Percentiles rank a stretch among this genome's conserved stretches.
Conservation (phyloP, 2,329 filamentous ascomycete species). For the Beauveria asiatica region DNA sequence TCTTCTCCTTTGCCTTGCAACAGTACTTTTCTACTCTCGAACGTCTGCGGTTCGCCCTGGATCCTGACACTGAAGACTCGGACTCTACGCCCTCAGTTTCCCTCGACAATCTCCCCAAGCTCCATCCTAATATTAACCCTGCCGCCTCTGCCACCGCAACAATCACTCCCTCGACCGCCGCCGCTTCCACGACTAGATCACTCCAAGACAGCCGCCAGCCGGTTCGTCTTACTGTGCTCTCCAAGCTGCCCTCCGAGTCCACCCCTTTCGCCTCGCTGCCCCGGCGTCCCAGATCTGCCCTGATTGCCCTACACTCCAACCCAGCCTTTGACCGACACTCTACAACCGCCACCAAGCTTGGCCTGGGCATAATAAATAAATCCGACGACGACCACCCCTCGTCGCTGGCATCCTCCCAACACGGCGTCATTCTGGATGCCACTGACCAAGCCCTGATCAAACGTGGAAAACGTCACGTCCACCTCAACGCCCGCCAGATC, state of each 20-base stretch:
- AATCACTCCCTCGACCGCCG: neutral
- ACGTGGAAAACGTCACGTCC: slow-evolving; percentile 19
- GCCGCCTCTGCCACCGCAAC: slow-evolving; percentile 15
- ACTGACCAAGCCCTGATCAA: slow-evolving; percentile 21
- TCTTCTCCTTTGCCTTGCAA: neutral
- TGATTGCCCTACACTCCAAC: slow-evolving; percentile 4
- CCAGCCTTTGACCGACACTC: neutral
- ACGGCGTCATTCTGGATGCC: slow-evolving; percentile 30
- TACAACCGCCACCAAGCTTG: neutral
- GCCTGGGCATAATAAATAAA: neutral
- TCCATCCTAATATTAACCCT: slow-evolving; percentile 10
- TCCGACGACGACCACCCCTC: neutral
- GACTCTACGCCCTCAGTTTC: slow-evolving; percentile 20
- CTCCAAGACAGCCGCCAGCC: slow-evolving; percentile 5
- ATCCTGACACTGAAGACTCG: slow-evolving; percentile 22
- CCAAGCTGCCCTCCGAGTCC: slow-evolving; percentile 8
- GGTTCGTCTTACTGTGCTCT: slow-evolving; percentile 8
- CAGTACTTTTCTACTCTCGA: slow-evolving; percentile 70
- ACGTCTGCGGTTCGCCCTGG: slow-evolving; percentile 56
- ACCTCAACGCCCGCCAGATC: slow-evolving; percentile 9
- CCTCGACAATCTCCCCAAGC: slow-evolving; percentile 18
- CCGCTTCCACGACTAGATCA: neutral
- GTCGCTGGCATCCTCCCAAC: neutral
- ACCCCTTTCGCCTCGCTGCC: neutral
- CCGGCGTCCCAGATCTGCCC: slow-evolving; percentile 8